phyloP scores from a whole-genome alignment of 352 stramenopile species.

The Phytophthora tubulina region DNA sequence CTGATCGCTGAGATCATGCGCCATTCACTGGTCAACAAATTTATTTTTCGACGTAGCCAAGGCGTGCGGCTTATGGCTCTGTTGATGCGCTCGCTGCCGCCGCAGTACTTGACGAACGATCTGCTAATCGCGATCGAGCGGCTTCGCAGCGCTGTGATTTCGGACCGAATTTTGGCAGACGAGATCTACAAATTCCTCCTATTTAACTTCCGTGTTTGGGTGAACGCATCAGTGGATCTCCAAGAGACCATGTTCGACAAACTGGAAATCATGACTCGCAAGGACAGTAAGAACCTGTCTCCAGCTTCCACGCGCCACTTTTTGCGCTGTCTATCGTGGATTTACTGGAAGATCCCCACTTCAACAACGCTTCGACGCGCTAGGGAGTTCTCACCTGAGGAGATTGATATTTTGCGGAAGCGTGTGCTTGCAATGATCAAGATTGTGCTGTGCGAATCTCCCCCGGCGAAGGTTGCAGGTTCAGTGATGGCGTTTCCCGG shows the following conservation, averaged over 20 bases:
- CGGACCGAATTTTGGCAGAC: conserved; percentile 79
- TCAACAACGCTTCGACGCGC: conserved; percentile 62
- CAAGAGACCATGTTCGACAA: conserved; percentile 85
- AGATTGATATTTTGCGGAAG: conserved; percentile 70
- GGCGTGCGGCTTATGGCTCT: conserved; percentile 77
- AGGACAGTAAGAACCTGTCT: conserved; percentile 75
- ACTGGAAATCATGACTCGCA: conserved; percentile 78
- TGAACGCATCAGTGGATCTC: conserved; percentile 76
- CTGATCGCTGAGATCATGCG: conserved; percentile 88
- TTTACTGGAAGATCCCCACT: conserved; percentile 73
- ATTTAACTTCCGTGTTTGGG: conserved; percentile 90
- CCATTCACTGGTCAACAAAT: conserved; percentile 89
- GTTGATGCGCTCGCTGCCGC: conserved; percentile 72
- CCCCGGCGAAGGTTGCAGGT: conserved; percentile 54
- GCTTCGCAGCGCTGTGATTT: conserved; percentile 77
- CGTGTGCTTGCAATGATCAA: conserved; percentile 82
- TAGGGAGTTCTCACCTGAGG: conserved; percentile 55
- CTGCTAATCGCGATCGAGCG: conserved; percentile 79
- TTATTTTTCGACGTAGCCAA: conserved; percentile 84
- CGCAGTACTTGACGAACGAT: conserved; percentile 73
- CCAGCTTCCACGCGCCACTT: conserved; percentile 83
- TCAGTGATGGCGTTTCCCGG: conserved; percentile 64
- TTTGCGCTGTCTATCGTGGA: conserved; percentile 84
- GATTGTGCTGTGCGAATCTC: conserved; percentile 82
- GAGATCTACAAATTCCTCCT: conserved; percentile 88